phyloP scores from a whole-genome alignment of 169 alveolate species.

The Plasmodium sp. region DNA sequence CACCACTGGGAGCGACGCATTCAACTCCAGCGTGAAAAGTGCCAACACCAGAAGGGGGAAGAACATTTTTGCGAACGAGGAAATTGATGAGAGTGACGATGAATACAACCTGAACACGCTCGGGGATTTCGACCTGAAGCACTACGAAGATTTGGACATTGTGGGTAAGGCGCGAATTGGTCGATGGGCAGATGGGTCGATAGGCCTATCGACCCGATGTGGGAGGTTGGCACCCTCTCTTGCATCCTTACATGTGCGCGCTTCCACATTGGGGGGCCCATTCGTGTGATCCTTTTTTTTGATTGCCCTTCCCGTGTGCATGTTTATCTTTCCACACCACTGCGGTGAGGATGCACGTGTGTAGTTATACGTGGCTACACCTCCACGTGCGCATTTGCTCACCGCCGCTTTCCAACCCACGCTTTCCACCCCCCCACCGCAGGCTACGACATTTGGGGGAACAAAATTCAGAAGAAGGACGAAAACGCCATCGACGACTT shows the following conservation, averaged over 20 bases:
- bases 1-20: not conserved
- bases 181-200: not conserved
- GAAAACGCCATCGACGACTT: conserved; percentile 63
- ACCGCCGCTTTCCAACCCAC: not conserved
- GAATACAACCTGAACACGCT: conserved; percentile 62
- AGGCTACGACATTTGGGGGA: conserved; percentile 71
- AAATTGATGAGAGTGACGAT: conserved; percentile 75
- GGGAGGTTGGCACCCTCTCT: not conserved
- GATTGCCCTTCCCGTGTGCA: not conserved
- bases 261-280: not conserved
- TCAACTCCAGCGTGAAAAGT: not conserved
- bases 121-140: conserved; percentile 63
- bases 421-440: not conserved
- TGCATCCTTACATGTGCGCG: not conserved
- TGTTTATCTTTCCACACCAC: not conserved
- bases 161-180: conserved; percentile 16
- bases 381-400: not conserved
- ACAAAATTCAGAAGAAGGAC: conserved; percentile 25
- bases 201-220: not conserved
- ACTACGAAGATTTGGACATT: conserved; percentile 67
- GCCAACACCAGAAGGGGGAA: not conserved
- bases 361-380: not conserved
- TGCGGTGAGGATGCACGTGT: not conserved
- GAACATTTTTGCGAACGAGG: conserved; percentile 47
- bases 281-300: not conserved